phyloP scores from a whole-genome alignment of 352 stramenopile genomes.

The Phytopythium chamaehyphon region DNA sequence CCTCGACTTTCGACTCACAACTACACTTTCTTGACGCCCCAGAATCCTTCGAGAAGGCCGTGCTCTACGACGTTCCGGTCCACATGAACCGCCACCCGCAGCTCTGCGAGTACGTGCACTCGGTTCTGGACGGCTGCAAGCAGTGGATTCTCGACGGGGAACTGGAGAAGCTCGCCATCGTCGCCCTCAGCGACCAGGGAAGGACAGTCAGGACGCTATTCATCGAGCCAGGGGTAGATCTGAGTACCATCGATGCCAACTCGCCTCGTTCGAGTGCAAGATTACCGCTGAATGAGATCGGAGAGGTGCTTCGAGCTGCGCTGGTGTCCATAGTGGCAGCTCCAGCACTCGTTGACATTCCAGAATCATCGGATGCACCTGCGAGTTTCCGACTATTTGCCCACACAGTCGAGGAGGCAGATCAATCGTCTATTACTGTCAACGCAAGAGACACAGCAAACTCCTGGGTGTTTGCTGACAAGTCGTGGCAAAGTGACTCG shows the following conservation, averaged over 20 bases:
- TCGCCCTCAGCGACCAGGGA: slow-evolving; percentile 50
- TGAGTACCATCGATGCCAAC: slow-evolving; percentile 10
- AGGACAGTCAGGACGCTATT: slow-evolving; percentile 40
- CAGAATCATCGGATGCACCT: slow-evolving; percentile 18
- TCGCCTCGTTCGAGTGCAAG: slow-evolving; percentile 18
- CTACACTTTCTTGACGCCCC: slow-evolving; percentile 1
- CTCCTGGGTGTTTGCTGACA: slow-evolving; percentile 70
- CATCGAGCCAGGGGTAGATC: slow-evolving; percentile 45
- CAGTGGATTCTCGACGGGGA: slow-evolving; percentile 55
- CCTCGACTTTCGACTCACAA: not conserved
- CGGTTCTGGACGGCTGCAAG: slow-evolving; percentile 59
- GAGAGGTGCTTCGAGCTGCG: slow-evolving; percentile 55
- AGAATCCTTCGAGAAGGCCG: slow-evolving; percentile 62
- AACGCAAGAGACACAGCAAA: slow-evolving; percentile 33
- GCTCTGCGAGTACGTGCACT: slow-evolving; percentile 77
- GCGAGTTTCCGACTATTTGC: slow-evolving; percentile 58
- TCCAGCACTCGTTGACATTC: slow-evolving; percentile 7
- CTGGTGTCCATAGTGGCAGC: slow-evolving; percentile 55
- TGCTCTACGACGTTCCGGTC: slow-evolving; percentile 73
- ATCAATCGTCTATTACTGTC: slow-evolving; percentile 27
- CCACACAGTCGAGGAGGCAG: slow-evolving; percentile 51
- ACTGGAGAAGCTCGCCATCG: slow-evolving; percentile 61
- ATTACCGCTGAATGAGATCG: slow-evolving; percentile 43
- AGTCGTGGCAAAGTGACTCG: slow-evolving; percentile 38
- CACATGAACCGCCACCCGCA: slow-evolving; percentile 72